Percentiles rank a stretch among this genome's conserved stretches.
phyloP scores from a whole-genome alignment of 179 eudicot species.

The Corrigiola litoralis region DNA sequence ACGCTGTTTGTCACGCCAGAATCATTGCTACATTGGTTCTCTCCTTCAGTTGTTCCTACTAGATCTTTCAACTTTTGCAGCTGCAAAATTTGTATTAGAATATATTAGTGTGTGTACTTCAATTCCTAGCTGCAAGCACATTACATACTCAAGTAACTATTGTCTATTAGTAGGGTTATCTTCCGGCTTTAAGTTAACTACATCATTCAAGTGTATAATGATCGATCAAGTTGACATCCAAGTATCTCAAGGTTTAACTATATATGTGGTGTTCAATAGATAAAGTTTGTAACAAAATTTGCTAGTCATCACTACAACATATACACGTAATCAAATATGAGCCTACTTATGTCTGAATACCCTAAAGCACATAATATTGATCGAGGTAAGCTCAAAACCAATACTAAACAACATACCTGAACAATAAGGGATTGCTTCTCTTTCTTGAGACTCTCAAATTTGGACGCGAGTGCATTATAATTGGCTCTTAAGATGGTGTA shows the following conservation, averaged over 20 bases:
- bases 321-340: neutral
- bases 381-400: neutral
- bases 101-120: neutral
- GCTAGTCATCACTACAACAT: neutral
- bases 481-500: slow-evolving; percentile 29
- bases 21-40: neutral
- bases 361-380: too few relatives aligned
- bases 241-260: too few relatives aligned
- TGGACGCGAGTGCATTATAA: slow-evolving; percentile 41
- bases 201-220: too few relatives aligned
- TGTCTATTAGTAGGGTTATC: too few relatives aligned
- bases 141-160: too few relatives aligned
- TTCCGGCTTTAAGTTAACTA: too few relatives aligned
- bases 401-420: slow-evolving; percentile 36
- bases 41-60: slow-evolving; percentile 20
- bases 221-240: too few relatives aligned
- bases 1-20: slow-evolving; percentile 3
- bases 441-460: slow-evolving; percentile 40
- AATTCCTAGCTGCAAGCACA: too few relatives aligned
- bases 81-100: slow-evolving; percentile 24
- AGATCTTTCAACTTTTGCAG: slow-evolving; percentile 40
- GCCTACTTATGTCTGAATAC: neutral
- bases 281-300: too few relatives aligned
- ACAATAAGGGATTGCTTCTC: slow-evolving; percentile 43
- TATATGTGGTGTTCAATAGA: too few relatives aligned